Conservation (phyloP, 805 yeast species). For the Candida vaughaniae region DNA sequence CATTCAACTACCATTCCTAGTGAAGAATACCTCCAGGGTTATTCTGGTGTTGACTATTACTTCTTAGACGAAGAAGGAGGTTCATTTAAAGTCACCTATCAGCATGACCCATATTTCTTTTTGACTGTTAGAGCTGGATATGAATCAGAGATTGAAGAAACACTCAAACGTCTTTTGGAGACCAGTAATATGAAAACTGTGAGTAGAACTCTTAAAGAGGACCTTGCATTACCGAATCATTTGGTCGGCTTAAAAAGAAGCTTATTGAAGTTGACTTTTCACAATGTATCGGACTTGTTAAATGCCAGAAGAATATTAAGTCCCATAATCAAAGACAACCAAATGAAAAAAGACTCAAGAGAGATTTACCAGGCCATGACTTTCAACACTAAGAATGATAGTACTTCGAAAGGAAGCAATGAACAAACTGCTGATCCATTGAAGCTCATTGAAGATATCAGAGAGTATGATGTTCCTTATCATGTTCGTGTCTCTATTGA, state of each 20-base stretch:
- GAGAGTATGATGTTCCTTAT: slow-evolving; percentile 96
- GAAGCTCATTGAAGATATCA: slow-evolving; percentile 69
- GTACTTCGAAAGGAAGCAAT: slow-evolving; percentile 9
- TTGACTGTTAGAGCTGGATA: slow-evolving; percentile 59
- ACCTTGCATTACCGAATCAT: slow-evolving; percentile 81
- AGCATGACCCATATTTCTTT: slow-evolving; percentile 84
- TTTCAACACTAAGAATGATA: slow-evolving; percentile 29
- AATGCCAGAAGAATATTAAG: slow-evolving; percentile 68
- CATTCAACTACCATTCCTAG: slow-evolving; percentile 76
- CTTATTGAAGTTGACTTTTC: slow-evolving; percentile 67
- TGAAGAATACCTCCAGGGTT: slow-evolving; percentile 60
- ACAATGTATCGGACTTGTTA: slow-evolving; percentile 69
- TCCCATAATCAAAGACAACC: slow-evolving; percentile 72
- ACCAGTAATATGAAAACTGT: slow-evolving; percentile 53
- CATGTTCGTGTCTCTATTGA: slow-evolving; percentile 97
- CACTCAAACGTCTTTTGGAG: slow-evolving; percentile 66
- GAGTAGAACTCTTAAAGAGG: slow-evolving; percentile 66
- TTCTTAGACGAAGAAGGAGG: slow-evolving; percentile 97
- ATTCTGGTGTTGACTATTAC: slow-evolving; percentile 90
- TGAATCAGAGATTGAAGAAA: slow-evolving; percentile 84
- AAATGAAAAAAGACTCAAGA: slow-evolving; percentile 56
- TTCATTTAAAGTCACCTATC: slow-evolving; percentile 80
- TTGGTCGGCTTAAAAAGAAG: slow-evolving; percentile 69
- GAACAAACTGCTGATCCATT: slow-evolving; percentile 48
- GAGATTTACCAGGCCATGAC: slow-evolving; percentile 65